Percentiles rank a stretch among this genome's conserved stretches.
Evolutionary conservation across 441 rosid species (phyloP).

Genomic region (Erodium moschatum): DNA sequence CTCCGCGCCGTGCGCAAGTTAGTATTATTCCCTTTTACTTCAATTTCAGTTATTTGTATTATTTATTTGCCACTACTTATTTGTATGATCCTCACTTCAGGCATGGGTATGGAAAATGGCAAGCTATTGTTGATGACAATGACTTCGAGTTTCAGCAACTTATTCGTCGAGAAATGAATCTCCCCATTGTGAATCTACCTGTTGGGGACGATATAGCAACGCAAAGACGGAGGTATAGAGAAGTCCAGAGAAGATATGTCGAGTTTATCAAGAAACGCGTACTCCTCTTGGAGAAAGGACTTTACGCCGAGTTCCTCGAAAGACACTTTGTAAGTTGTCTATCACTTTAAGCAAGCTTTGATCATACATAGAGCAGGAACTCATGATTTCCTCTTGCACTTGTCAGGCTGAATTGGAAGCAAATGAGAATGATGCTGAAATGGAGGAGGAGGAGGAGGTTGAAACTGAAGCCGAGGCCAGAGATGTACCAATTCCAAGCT

Average conservation of each 20-base stretch:
- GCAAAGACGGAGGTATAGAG: constrained; percentile 47
- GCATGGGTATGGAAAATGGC: constrained; percentile 99
- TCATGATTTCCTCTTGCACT: not conserved
- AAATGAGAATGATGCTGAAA: not conserved
- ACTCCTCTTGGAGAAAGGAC: constrained; percentile 81
- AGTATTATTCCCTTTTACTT: constrained; percentile 23
- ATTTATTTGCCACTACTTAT: constrained; percentile 14
- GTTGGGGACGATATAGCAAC: constrained; percentile 37
- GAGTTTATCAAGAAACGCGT: constrained; percentile 94
- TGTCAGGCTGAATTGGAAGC: constrained; percentile 31
- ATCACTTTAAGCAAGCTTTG: constrained; percentile 12
- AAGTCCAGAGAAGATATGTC: constrained; percentile 86
- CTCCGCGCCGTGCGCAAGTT: constrained; percentile 78
- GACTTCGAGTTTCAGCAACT: constrained; percentile 76
- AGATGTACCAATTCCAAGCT: constrained; percentile 27
- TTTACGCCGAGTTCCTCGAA: constrained; percentile 64
- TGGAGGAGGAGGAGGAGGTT: constrained; percentile 32
- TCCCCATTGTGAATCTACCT: constrained; percentile 59
- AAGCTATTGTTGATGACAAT: constrained; percentile 92
- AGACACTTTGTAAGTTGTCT: constrained; percentile 49
- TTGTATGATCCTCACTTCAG: constrained; percentile 22
- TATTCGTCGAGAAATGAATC: constrained; percentile 81
- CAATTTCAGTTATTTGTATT: constrained; percentile 8
- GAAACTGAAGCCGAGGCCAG: constrained; percentile 39
- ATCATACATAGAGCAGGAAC: not conserved